Evolutionary conservation across 352 stramenopile genomes (phyloP), one percentile per base, ranked within the genome.

Genomic region (Globisporangium barbulae): DNA sequence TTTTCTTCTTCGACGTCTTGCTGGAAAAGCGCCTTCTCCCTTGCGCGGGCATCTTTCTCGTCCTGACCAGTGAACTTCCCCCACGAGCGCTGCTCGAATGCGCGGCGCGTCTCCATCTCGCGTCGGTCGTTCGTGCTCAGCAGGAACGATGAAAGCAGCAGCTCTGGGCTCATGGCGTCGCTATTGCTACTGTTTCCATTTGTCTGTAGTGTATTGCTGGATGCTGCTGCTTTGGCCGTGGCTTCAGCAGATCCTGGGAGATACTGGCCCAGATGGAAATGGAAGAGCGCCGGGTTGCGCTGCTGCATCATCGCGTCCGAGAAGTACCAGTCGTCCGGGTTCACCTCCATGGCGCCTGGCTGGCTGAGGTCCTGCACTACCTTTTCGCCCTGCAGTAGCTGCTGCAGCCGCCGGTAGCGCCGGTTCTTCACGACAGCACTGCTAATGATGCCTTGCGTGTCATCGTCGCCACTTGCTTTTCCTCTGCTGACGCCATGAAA

Each of bases 211-310:
- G 50, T 22, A 6, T 22, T 15, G 5, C 19, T 55, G 22, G 59
- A 25, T 44, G 53, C 33, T 30, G 35, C n/a, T 47, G 31, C 47
- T 31, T 41, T 45, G 41, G 28, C 22, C 5, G 59, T 25, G 25
- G 42, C 28, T 25, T 42, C 47, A 22, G 22, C 58, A 1, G 33
- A 48, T 13, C 59, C n/a, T 66, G 44, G 35, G 19, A 85, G 41
- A 63, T 91, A 95, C 54, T 91, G 83, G 0, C 86, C 86, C 25
- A 95, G 62, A 59, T 93, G 82, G 57, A 95, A 85, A 66, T 95
- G 83, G 57, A 89, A 95, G n/a, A 95, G 65, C 55, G 83, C 84
- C 1, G 86, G 86, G 62, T 71, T 89, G 33, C 86, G 83, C 61
- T 88, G 76, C 69, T 95, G 81, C 81, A 95, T 95, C 67, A 78